A percentile compares a stretch with the other conserved stretches of the same genome.
phyloP scores from a whole-genome alignment of 495 filamentous ascomycete genomes.

The Penicillium angulare region DNA sequence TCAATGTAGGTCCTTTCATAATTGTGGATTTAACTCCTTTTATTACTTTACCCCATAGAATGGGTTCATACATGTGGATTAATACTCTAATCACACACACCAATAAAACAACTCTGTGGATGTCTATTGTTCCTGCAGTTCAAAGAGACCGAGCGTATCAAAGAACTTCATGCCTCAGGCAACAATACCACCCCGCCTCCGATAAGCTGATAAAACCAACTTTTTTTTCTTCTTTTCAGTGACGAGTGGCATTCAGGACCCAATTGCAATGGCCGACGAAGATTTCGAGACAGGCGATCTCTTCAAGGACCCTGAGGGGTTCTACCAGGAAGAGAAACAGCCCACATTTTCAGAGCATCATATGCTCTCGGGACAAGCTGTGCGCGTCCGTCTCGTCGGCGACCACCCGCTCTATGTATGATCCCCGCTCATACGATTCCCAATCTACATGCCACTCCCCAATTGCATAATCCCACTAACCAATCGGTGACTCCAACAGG shows the following conservation, averaged over 20 bases:
- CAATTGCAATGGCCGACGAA: constrained; percentile 32
- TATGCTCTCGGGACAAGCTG: constrained; percentile 60
- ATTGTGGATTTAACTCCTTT: too few species aligned
- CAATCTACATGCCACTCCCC: too few species aligned
- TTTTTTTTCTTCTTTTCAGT: not conserved
- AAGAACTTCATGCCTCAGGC: not conserved
- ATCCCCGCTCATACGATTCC: constrained; percentile 4
- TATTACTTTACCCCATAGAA: too few species aligned
- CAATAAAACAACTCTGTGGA: too few species aligned
- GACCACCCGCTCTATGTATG: constrained; percentile 84
- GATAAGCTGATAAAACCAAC: not conserved
- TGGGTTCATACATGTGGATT: too few species aligned
- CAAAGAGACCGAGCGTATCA: too few species aligned
- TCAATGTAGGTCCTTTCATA: too few species aligned
- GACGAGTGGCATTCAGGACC: not conserved
- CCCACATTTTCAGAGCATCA: constrained; percentile 68
- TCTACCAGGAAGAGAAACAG: constrained; percentile 67
- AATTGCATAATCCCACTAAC: too few species aligned
- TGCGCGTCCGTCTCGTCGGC: constrained; percentile 80
- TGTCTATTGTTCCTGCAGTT: too few species aligned
- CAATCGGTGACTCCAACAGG: constrained; percentile 39
- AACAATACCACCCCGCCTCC: not conserved
- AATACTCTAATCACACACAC: too few species aligned
- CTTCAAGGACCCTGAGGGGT: constrained; percentile 78
- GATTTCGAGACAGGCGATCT: constrained; percentile 51